phyloP scores from a whole-genome alignment of 805 yeast species.

The Yarrowia yakushimensis region DNA sequence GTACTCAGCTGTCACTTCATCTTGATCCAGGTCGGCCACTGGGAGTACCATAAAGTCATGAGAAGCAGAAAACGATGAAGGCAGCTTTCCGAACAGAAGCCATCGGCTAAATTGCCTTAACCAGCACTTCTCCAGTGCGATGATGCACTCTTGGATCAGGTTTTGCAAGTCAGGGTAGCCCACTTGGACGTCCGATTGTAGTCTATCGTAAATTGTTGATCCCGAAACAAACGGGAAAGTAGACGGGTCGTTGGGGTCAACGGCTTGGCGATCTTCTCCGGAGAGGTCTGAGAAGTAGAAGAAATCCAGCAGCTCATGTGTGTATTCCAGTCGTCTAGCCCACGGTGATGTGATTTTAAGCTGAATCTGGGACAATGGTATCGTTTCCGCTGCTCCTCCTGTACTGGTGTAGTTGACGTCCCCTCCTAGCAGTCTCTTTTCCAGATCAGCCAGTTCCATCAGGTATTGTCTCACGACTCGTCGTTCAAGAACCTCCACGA shows the following conservation, averaged over 20 bases:
- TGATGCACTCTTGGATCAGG: conserved; percentile 26
- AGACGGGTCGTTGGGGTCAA: neutral
- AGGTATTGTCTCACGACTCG: conserved; percentile 4
- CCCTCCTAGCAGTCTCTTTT: conserved; percentile 25
- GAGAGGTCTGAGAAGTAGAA: neutral
- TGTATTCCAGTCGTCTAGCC: neutral
- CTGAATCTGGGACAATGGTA: conserved; percentile 9
- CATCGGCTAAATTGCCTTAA: conserved; percentile 29
- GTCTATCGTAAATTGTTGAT: neutral
- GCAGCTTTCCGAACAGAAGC: conserved; percentile 31
- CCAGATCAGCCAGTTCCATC: conserved; percentile 25
- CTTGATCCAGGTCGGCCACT: neutral
- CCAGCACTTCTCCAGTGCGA: conserved; percentile 29
- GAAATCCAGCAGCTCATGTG: conserved; percentile 5
- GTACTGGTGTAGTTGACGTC: conserved; percentile 27
- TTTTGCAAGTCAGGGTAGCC: conserved; percentile 11
- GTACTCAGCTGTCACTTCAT: conserved; percentile 11
- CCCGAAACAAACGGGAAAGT: conserved; percentile 13
- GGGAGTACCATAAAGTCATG: conserved; percentile 29
- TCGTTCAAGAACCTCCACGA: neutral
- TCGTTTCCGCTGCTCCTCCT: conserved; percentile 4
- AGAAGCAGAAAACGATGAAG: conserved; percentile 6
- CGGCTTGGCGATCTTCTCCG: neutral
- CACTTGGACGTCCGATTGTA: neutral
- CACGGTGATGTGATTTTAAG: neutral